These are phyloP conservation scores for Aureobasidium melanogenum DNA, from an alignment of 2,329 filamentous ascomycete genomes.

Conservation along the genomic window DNA sequence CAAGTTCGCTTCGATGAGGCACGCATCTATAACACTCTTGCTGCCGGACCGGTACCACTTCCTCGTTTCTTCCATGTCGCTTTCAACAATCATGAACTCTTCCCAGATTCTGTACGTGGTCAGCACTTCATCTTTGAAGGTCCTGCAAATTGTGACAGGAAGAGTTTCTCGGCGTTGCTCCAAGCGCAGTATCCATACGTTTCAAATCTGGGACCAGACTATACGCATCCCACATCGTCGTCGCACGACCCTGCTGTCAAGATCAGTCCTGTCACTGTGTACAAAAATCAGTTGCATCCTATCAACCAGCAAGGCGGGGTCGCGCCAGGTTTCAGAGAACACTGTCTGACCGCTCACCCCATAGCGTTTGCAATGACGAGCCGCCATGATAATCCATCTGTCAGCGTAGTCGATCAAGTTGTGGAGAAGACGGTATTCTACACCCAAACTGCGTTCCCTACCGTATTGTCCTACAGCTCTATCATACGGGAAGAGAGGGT, in stretches of 20 bases:
- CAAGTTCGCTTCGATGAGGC: conserved; percentile 92
- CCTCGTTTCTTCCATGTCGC: conserved; percentile 87
- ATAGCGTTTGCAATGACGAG: conserved; percentile 68
- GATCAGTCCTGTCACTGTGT: conserved; percentile 58
- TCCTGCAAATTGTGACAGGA: conserved; percentile 63
- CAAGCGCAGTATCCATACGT: conserved; percentile 69
- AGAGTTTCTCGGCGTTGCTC: conserved; percentile 81
- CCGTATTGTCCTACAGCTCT: conserved; percentile 80
- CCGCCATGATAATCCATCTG: conserved; percentile 55
- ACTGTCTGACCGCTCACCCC: conserved; percentile 70
- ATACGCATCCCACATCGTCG: neutral
- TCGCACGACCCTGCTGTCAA: conserved; percentile 9
- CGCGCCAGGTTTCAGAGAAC: conserved; percentile 74
- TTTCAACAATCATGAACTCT: conserved; percentile 75
- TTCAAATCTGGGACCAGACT: neutral
- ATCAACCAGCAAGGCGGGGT: conserved; percentile 86
- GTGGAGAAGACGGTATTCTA: conserved; percentile 80
- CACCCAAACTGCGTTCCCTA: conserved; percentile 80
- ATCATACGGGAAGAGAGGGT: conserved; percentile 62
- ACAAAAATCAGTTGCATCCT: conserved; percentile 72
- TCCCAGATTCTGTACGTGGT: conserved; percentile 69
- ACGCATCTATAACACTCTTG: conserved; percentile 78
- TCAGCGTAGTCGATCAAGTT: conserved; percentile 59
- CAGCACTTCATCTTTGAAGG: conserved; percentile 93
- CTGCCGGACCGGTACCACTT: conserved; percentile 25